phyloP scores from a whole-genome alignment of 169 alveolate species.

The Plasmodium vivax region DNA sequence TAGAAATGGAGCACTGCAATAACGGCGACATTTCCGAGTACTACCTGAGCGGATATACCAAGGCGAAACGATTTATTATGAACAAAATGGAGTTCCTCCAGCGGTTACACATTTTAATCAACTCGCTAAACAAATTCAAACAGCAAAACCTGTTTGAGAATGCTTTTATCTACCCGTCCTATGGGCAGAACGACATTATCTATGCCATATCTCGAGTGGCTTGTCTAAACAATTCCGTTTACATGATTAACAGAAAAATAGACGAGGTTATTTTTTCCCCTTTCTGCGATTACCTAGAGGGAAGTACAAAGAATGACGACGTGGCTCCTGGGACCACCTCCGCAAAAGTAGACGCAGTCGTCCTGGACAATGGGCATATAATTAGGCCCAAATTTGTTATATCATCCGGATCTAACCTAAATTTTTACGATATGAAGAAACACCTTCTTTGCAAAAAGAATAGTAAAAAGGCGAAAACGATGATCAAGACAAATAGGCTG shows the following conservation, averaged over 20 bases:
- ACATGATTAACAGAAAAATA: slow-evolving; percentile 66
- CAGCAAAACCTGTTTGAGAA: slow-evolving; percentile 28
- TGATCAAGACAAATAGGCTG: slow-evolving; percentile 18
- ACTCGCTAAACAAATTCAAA: slow-evolving; percentile 61
- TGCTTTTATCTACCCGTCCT: slow-evolving; percentile 62
- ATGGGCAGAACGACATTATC: slow-evolving; percentile 60
- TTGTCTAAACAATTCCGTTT: slow-evolving; percentile 45
- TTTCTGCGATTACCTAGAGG: not conserved
- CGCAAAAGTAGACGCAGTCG: slow-evolving; percentile 14
- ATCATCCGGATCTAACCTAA: slow-evolving; percentile 60
- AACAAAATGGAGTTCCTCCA: slow-evolving; percentile 36
- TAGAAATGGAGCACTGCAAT: slow-evolving; percentile 22
- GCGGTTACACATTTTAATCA: slow-evolving; percentile 52
- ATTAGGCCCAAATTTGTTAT: slow-evolving; percentile 57
- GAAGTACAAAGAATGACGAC: not conserved
- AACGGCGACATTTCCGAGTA: slow-evolving; percentile 19
- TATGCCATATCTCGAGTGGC: slow-evolving; percentile 57
- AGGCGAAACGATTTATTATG: slow-evolving; percentile 21
- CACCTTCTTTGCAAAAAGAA: slow-evolving; percentile 15
- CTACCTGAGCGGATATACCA: slow-evolving; percentile 59
- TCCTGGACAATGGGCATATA: slow-evolving; percentile 31
- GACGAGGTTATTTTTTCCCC: slow-evolving; percentile 6
- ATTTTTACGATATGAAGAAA: slow-evolving; percentile 45
- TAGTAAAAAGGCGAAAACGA: not conserved
- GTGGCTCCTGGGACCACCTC: not conserved